Base-by-base conservation (phyloP, 768 basidiomycete genomes). In the Tylopilus cervinicoccineus region DNA sequence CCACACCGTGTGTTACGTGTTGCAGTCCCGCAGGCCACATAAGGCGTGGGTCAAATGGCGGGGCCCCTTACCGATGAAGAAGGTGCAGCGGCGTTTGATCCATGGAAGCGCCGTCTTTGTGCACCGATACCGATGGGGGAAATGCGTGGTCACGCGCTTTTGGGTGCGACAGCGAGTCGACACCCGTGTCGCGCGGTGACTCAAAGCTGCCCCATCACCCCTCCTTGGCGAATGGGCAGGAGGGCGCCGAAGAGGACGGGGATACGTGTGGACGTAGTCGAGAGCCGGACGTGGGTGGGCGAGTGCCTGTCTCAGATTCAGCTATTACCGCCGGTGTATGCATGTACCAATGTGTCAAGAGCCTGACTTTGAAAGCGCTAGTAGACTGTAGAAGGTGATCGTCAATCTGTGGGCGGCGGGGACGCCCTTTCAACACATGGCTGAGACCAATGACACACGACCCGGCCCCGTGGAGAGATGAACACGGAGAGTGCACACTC, bases 21-120 rank as follows among this genome's bases (percentile, higher is more conserved):
- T 19, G 22, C 24, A 2, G 5, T 17, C 12, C 20, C 10, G n/a
- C 20, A 23, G 36, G 36, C 13, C n/a, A 24, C 38, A 24, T 11
- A 34, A 10, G 41, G 19, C 22, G n/a, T 60, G 59, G 59, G 6
- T 40, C 23, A 55, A 61, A 28, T 58, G 56, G 56, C 50, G 56
- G 11, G 60, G 50, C 16, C 53, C 53, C 11, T 19, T 60, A 2
- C 59, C 59, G 6, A 13, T n/a, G 26, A 20, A 24, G 31, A 47
- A 33, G 7, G 12, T 22, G 7, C 19, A 12, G 19, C 48, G 13
- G n/a, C 22, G 24, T 22, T 31, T n/a, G 6, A 3, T 54, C 14
- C 29, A 26, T 4, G 56, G 50, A 16, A 43, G 20, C 11, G 19
- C 45, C 17, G 49, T 61, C 38, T 61, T 60, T 41, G 54, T 20